Evolutionary conservation across 1,284 basidiomycete genomes (phyloP), one percentile per base, ranked within the genome.

Genomic region (Cutaneotrichosporon cyanovorans): DNA sequence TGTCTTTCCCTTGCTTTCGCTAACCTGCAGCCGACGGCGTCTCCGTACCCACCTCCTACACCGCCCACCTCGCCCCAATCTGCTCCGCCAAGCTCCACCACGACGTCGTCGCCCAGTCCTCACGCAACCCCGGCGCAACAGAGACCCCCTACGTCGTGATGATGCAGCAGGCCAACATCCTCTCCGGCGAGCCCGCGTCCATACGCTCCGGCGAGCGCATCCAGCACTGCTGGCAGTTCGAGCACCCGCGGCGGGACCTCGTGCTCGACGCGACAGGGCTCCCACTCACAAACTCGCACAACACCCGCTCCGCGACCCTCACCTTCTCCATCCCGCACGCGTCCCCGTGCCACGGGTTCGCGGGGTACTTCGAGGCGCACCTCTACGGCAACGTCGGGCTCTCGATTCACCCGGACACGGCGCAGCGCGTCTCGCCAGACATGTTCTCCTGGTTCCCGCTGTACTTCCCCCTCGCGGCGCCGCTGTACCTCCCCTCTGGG

Each of bases 381-480:
- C 74, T 98, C 5, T 99, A 96, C 66, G 82, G 81, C 33, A 83
- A 85, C 57, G 77, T 98, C 18, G 86, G 87, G 0, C 75, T 98
- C 31, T 95, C 89, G 59, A 99, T 95, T 40, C 91, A 96, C 66
- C 95, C 95, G 0, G 82, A 90, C 47, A 81, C 83, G 40, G 84
- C 85, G 69, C 81, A 87, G 46, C 72, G 79, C 40, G 77, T 91
- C 44, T 89, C 87, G 15, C 87, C 87, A 58, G 85, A 97, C 59
- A 97, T 98, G 93, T 77, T 97, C 51, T 93, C 88, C 61, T 99
- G 95, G 95, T 99, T 99, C 75, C 95, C 95, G 0, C 75, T 97
- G 28, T 96, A 90, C 74, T 95, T 99, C 72, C 93, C 93, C 1
- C 80, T 92, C 65, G 85, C 83, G 83, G 87, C 93, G 59, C 89